Conservation (phyloP, 2,329 filamentous ascomycete species). For the Dothiorella sarmentorum region DNA sequence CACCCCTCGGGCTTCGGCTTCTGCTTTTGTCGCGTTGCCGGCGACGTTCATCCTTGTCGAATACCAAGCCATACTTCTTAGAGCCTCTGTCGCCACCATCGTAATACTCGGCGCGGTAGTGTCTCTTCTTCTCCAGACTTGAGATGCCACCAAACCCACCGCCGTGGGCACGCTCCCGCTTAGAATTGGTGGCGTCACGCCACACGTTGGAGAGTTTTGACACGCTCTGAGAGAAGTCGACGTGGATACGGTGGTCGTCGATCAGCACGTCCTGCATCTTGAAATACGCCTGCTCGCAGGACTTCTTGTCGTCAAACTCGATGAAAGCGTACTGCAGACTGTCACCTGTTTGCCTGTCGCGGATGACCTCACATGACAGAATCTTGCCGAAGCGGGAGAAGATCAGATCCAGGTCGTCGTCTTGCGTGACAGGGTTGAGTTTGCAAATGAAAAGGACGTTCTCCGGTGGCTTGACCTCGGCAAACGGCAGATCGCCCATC, state of each 20-base stretch:
- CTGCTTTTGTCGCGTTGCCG: conserved; percentile 26
- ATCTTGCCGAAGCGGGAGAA: conserved; percentile 97
- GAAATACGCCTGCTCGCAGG: conserved; percentile 93
- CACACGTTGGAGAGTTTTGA: conserved; percentile 83
- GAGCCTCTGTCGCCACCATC: conserved; percentile 38
- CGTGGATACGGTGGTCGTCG: conserved; percentile 94
- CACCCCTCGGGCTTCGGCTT: conserved; percentile 44
- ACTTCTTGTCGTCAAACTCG: conserved; percentile 87
- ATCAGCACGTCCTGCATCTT: conserved; percentile 99
- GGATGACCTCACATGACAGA: conserved; percentile 90
- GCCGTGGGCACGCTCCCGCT: conserved; percentile 59
- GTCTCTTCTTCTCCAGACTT: conserved; percentile 82
- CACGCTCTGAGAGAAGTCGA: conserved; percentile 96
- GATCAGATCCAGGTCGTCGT: conserved; percentile 90
- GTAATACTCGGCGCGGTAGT: conserved; percentile 67
- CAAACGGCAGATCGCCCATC: conserved; percentile 95
- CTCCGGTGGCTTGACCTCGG: conserved; percentile 94
- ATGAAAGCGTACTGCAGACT: conserved; percentile 97
- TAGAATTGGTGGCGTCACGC: conserved; percentile 80
- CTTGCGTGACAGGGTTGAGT: conserved; percentile 91
- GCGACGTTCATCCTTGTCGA: conserved; percentile 67
- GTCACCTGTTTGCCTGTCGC: conserved; percentile 89
- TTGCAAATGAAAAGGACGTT: conserved; percentile 99
- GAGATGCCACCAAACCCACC: conserved; percentile 91
- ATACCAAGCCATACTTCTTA: conserved; percentile 72